Evolutionary conservation across 2,329 filamentous ascomycete genomes (phyloP), one percentile per base, ranked within the genome.

Genomic region (Aspergillus sp.): DNA sequence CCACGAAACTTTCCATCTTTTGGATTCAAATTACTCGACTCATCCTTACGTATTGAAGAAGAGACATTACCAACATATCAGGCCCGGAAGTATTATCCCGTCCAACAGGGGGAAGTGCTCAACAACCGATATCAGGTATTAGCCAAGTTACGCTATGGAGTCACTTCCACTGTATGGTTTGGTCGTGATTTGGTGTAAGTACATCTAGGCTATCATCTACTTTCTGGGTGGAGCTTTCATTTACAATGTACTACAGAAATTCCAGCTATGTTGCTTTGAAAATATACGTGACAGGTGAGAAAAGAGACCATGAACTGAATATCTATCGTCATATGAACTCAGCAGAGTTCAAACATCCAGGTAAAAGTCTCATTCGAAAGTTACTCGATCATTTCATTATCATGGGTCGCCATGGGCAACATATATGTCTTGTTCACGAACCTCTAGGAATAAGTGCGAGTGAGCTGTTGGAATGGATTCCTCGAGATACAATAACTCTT

Each of bases 121-220:
- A 59, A 67, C 7, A 41, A 64, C 9, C 65, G 61, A 52, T 73
- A 72, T 58, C 64, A 69, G 48, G 43, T 67, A 15, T 36, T 72
- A 15, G 60, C 63, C 1, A 73, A 72, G 57, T 49, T 72, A 5
- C 71, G 71, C 0, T 73, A 66, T 52, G 72, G 71, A 39, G 62
- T 66, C 15, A 66, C 61, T 0, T 70, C 71, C 0, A 73, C 69
- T 2, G 64, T 71, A 21, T 72, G 67, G 71, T 58, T 72, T 48
- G 57, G 28, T 36, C 55, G 60, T 10, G 67, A 70, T 12, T 45
- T 67, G 17, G 2, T 58, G 62, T 65, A 57, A 12, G 61, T 59
- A 19, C 6, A 41, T 19, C n/a, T 19, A 19, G 17, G 7, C 39
- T 3, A 41, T 6, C 2, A 19, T 8, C 7, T 4, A 3, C 17